phyloP scores from a whole-genome alignment of 768 basidiomycete species.

The Hygrophorus pudorinus region DNA sequence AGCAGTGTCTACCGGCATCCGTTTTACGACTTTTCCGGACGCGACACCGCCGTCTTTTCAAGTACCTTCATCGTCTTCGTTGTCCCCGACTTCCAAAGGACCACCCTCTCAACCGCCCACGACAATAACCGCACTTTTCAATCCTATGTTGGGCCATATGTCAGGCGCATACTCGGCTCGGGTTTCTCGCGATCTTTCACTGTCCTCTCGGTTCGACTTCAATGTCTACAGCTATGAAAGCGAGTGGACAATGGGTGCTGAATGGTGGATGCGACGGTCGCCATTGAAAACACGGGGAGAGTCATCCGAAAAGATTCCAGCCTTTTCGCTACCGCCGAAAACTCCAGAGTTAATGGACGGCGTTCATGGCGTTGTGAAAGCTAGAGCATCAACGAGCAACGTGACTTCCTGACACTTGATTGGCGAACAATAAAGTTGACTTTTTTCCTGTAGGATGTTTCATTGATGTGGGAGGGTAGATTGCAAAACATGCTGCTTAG shows the following conservation, averaged over 20 bases:
- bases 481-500: conserved; percentile 84
- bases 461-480: conserved; percentile 91
- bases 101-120: conserved; percentile 74
- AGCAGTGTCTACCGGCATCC: conserved; percentile 82
- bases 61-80: conserved; percentile 28
- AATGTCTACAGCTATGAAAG: conserved; percentile 96
- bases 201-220: conserved; percentile 90
- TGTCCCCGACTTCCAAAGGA: conserved; percentile 21
- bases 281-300: conserved; percentile 21
- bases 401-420: conserved; percentile 32
- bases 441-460: conserved; percentile 52
- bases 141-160: conserved; percentile 93
- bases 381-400: conserved; percentile 80
- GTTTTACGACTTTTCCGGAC: conserved; percentile 91
- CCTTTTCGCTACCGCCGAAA: conserved; percentile 8
- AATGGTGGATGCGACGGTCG: conserved; percentile 84
- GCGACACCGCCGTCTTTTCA: conserved; percentile 59
- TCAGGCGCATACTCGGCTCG: conserved; percentile 87
- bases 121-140: conserved; percentile 89
- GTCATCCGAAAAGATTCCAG: conserved; percentile 12
- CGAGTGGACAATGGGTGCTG: conserved; percentile 91
- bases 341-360: conserved; percentile 20
- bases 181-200: conserved; percentile 72
- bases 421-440: neutral
- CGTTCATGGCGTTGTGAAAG: conserved; percentile 80